These are phyloP conservation scores for Coniochaeta prunicola DNA, from an alignment of 2,329 filamentous ascomycete genomes.

Conservation along the genomic window DNA sequence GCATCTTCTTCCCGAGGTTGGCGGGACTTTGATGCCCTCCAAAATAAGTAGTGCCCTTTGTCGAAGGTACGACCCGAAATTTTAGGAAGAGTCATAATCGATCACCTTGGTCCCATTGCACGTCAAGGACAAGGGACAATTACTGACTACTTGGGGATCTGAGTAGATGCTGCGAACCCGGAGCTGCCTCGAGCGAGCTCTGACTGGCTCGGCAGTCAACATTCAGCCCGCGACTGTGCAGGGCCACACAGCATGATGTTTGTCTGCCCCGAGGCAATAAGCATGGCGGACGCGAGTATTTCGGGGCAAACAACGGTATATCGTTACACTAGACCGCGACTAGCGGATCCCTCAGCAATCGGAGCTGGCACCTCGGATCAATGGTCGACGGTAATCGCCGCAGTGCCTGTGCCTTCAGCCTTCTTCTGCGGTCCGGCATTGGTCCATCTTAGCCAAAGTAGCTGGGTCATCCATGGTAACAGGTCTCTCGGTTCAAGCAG, in stretches of 20 bases:
- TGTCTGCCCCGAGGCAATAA: not conserved
- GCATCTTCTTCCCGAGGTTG: not conserved
- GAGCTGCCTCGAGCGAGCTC: not conserved
- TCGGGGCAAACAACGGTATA: not conserved
- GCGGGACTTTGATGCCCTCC: not conserved
- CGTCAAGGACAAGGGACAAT: not conserved
- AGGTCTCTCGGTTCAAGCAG: too few species aligned
- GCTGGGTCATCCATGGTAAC: not conserved
- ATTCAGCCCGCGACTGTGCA: not conserved
- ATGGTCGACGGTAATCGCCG: not conserved
- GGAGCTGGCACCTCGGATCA: not conserved
- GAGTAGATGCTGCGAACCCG: not conserved
- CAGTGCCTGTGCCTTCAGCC: not conserved
- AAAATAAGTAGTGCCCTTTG: not conserved
- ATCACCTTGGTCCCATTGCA: not conserved
- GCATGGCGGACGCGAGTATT: not conserved
- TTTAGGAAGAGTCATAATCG: not conserved
- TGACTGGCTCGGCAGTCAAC: not conserved
- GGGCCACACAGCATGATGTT: not conserved
- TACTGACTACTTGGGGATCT: not conserved
- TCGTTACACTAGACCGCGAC: not conserved
- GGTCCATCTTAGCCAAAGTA: not conserved
- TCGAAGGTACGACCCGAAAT: not conserved
- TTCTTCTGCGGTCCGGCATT: not conserved
- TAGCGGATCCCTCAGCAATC: not conserved